Conservation (phyloP, 345 rosid species). For the Microthlaspi erraticum region DNA sequence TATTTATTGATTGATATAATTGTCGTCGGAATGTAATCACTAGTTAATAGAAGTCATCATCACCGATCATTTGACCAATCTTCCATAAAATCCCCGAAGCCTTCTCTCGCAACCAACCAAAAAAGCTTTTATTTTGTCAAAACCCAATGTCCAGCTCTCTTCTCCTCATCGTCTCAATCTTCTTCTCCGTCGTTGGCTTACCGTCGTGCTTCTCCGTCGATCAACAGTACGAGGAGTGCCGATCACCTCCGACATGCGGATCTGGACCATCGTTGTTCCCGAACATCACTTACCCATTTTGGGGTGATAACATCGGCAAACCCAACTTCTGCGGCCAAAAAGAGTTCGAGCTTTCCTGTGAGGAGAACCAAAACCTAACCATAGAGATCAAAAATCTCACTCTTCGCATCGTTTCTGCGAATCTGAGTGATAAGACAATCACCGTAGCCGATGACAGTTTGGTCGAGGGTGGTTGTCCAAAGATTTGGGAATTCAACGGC, state of each 20-base stretch:
- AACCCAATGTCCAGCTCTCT: conserved; percentile 36
- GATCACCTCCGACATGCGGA: conserved; percentile 45
- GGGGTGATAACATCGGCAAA: conserved; percentile 37
- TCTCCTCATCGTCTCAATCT: conserved; percentile 24
- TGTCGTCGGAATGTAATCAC: not conserved
- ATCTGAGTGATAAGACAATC: not conserved
- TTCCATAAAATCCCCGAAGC: conserved; percentile 17
- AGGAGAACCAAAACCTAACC: not conserved
- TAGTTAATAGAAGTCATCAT: conserved; percentile 1
- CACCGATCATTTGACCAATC: conserved; percentile 28
- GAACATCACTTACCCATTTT: conserved; percentile 55
- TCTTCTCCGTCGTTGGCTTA: conserved; percentile 31
- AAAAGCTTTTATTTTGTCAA: not conserved
- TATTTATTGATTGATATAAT: no score
- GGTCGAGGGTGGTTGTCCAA: conserved; percentile 32
- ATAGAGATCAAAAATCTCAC: not conserved
- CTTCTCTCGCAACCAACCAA: not conserved
- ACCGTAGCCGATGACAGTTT: conserved; percentile 34
- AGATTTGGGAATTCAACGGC: not conserved
- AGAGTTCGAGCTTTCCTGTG: conserved; percentile 48
- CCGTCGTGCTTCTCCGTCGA: conserved; percentile 38
- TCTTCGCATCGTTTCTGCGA: conserved; percentile 11
- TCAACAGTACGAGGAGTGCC: conserved; percentile 44
- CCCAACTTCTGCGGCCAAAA: conserved; percentile 45
- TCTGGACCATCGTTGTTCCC: not conserved